Evolutionary conservation across 2,329 filamentous ascomycete species (phyloP).

Genomic region (Coleophoma crateriformis): DNA sequence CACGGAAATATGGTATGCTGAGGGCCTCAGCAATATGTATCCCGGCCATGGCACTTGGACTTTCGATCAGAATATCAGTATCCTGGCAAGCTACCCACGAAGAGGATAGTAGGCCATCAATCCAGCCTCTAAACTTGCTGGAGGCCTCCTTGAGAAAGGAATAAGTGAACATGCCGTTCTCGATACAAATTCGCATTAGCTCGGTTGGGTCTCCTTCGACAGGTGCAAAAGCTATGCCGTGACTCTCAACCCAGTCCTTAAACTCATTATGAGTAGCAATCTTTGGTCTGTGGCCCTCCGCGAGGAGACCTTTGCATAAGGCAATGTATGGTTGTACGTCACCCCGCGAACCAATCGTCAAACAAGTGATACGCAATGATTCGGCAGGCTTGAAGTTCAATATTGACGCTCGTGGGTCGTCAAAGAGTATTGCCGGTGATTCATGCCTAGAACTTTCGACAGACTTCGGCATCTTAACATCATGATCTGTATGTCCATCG

Average conservation of each 20-base stretch:
- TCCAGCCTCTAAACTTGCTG: slow-evolving; percentile 85
- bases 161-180: slow-evolving; percentile 95
- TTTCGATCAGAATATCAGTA: slow-evolving; percentile 88
- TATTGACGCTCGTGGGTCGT: slow-evolving; percentile 82
- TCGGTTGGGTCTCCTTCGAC: slow-evolving; percentile 90
- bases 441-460: slow-evolving; percentile 40
- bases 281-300: slow-evolving; percentile 77
- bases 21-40: slow-evolving; percentile 96
- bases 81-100: slow-evolving; percentile 81
- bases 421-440: slow-evolving; percentile 75
- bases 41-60: slow-evolving; percentile 92
- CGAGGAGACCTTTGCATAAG: slow-evolving; percentile 81
- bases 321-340: slow-evolving; percentile 98
- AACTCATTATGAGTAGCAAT: slow-evolving; percentile 95
- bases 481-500: slow-evolving; percentile 44
- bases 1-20: slow-evolving; percentile 89
- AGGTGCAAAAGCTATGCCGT: slow-evolving; percentile 87
- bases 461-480: slow-evolving; percentile 42
- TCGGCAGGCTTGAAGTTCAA: slow-evolving; percentile 84
- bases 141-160: slow-evolving; percentile 86
- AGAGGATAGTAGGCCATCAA: slow-evolving; percentile 79
- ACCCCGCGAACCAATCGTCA: slow-evolving; percentile 92
- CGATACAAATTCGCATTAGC: slow-evolving; percentile 92
- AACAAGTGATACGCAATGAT: slow-evolving; percentile 78
- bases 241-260: slow-evolving; percentile 79